These are phyloP conservation scores for Ophiostoma novo-ulmi DNA, from an alignment of 2,329 filamentous ascomycete genomes.

Conservation along the genomic window DNA sequence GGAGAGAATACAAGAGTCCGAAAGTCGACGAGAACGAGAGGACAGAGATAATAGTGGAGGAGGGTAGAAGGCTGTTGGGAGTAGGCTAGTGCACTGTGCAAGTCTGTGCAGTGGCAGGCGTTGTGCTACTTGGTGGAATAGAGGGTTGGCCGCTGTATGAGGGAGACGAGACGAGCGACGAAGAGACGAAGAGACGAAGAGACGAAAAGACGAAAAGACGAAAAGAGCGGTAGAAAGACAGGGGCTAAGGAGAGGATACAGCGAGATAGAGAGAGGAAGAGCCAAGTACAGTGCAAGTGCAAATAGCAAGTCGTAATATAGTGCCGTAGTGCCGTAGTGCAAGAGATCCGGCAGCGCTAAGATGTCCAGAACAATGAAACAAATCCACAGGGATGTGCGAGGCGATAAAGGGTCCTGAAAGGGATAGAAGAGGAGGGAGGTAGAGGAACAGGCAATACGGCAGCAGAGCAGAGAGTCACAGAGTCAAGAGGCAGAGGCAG, in stretches of 20 bases:
- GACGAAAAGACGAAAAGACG: not conserved
- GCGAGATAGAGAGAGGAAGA: not conserved
- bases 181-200: not conserved
- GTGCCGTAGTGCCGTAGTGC: not conserved
- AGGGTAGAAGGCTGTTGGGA: constrained; percentile 14
- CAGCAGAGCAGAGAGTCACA: not conserved
- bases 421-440: not conserved
- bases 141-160: not conserved
- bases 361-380: not conserved
- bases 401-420: constrained; percentile 1
- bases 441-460: not conserved
- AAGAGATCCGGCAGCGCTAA: not conserved
- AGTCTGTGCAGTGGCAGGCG: constrained; percentile 2
- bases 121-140: not conserved
- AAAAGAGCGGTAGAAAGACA: not conserved
- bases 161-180: not conserved
- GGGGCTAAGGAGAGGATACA: not conserved
- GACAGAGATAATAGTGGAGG: constrained; percentile 11
- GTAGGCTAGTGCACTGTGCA: not conserved
- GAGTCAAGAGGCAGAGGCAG: not conserved
- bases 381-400: not conserved
- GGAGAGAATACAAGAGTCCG: constrained; percentile 1
- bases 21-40: constrained; percentile 10
- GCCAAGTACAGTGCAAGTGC: not conserved
- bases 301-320: not conserved